Conservation (phyloP, 148 eudicot genomes). For the Limonium bicolor region DNA sequence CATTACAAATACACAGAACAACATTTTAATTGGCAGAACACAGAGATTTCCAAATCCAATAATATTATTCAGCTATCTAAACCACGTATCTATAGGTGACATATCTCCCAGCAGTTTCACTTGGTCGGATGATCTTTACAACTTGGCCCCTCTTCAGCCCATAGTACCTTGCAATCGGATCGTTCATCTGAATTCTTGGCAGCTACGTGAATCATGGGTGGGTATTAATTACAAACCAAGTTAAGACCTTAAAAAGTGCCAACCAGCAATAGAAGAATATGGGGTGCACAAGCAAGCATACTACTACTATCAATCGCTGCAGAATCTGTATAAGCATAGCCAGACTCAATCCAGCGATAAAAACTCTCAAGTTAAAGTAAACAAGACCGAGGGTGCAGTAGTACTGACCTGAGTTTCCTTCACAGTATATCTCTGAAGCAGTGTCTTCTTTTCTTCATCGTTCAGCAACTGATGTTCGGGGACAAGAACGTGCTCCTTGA, state of each 20-base stretch:
- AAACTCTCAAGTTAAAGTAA: background rate
- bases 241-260: too few species aligned
- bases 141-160: conserved; percentile 88
- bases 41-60: too few species aligned
- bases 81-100: conserved; percentile 31
- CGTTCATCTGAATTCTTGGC: conserved; percentile 71
- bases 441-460: conserved; percentile 75
- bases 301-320: too few species aligned
- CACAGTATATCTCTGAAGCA: conserved; percentile 73
- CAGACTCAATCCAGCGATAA: background rate
- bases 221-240: too few species aligned
- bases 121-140: conserved; percentile 72
- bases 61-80: too few species aligned
- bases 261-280: too few species aligned
- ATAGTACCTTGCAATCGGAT: conserved; percentile 73
- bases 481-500: conserved; percentile 75
- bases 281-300: too few species aligned
- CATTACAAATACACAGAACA: too few species aligned
- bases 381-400: background rate
- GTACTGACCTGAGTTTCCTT: conserved; percentile 84
- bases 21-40: too few species aligned
- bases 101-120: conserved; percentile 32
- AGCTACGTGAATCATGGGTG: conserved; percentile 23
- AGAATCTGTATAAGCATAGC: too few species aligned
- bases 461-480: conserved; percentile 74